Base-by-base conservation (phyloP, 495 filamentous ascomycete genomes). In the Lasiosphaeris hirsuta region DNA sequence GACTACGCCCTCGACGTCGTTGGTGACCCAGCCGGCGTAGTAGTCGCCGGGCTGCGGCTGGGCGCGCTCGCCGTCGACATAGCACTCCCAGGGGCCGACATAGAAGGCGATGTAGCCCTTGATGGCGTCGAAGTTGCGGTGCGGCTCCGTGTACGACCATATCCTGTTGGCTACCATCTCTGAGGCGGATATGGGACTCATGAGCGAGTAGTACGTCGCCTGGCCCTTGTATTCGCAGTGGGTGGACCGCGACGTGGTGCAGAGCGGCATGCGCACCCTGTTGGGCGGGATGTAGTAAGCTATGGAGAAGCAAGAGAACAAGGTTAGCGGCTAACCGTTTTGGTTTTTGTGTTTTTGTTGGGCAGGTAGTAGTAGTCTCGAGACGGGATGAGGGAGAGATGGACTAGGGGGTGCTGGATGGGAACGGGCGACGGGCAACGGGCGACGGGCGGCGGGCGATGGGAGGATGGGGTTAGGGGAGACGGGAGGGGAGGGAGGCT, bases 21-120 rank as follows among this genome's bases (percentile, higher is more conserved):
- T 74, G 30, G 80, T 84, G 47, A 79, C 70, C 81, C 81, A 84
- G 3, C 81, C 81, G 41, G 79, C 81, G 63, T 84, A 84, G 57
- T 80, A 84, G 60, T 84, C 81, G 33, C 81, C 80, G 23, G 77
- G 80, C 66, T 83, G 81, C 30, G 81, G 60, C 64, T 75, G 69
- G 33, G 81, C 81, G 48, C 74, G 69, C 68, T 84, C 81, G n/a
- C 80, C 81, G 69, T 84, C 81, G 11, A 84, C 81, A 61, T 66
- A 83, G 63, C 81, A 84, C 40, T 82, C 76, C 81, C 81, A 84
- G 11, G 81, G 81, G 6, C 75, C 78, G 10, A 69, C 76, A 62
- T 79, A 84, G 54, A 84, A 79, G 49, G 69, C 72, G 34, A 84
- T 61, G 56, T 77, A 78, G 18, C 77, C 78, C 62, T 75, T 78